Percentiles rank a stretch among this genome's conserved stretches.
These are phyloP conservation scores for Phytopythium aichiense DNA, from an alignment of 352 stramenopile species.

Conservation along the genomic window DNA sequence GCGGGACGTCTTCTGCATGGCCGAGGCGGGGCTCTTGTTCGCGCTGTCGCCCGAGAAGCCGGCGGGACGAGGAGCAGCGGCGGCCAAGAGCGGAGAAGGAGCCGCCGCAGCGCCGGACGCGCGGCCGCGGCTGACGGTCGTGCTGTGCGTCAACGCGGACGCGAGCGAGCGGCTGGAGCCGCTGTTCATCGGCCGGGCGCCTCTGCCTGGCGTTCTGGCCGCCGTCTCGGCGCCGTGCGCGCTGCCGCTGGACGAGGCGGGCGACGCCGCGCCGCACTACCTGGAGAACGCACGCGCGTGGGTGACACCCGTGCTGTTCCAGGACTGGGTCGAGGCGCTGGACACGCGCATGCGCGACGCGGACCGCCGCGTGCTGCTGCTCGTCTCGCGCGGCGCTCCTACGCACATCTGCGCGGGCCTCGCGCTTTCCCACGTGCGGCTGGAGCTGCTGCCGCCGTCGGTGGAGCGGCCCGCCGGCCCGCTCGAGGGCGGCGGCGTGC, in stretches of 20 bases:
- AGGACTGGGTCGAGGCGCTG: conserved; percentile 43
- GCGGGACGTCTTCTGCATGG: conserved; percentile 52
- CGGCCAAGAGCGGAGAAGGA: conserved; percentile 13
- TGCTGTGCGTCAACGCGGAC: conserved; percentile 44
- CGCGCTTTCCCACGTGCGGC: conserved; percentile 46
- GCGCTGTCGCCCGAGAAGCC: conserved; percentile 48
- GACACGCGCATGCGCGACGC: conserved; percentile 48
- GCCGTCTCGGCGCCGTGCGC: neutral
- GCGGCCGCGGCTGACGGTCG: conserved; percentile 23
- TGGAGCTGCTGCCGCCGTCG: conserved; percentile 40
- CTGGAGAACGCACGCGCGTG: conserved; percentile 47
- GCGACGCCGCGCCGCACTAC: conserved; percentile 29
- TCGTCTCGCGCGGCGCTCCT: conserved; percentile 31
- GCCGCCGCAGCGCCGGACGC: conserved; percentile 4
- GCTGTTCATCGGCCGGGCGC: conserved; percentile 40
- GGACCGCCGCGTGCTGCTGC: conserved; percentile 35
- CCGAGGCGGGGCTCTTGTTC: conserved; percentile 49
- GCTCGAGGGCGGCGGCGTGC: conserved; percentile 33
- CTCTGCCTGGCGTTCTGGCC: conserved; percentile 14
- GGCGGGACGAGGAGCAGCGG: conserved; percentile 17
- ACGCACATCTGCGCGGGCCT: conserved; percentile 46
- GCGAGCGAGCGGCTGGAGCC: conserved; percentile 50
- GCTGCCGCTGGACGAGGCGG: neutral
- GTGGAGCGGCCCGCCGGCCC: conserved; percentile 42
- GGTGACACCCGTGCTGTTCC: conserved; percentile 60